Base-by-base conservation (phyloP, 345 rosid species). In the Populus alba region DNA sequence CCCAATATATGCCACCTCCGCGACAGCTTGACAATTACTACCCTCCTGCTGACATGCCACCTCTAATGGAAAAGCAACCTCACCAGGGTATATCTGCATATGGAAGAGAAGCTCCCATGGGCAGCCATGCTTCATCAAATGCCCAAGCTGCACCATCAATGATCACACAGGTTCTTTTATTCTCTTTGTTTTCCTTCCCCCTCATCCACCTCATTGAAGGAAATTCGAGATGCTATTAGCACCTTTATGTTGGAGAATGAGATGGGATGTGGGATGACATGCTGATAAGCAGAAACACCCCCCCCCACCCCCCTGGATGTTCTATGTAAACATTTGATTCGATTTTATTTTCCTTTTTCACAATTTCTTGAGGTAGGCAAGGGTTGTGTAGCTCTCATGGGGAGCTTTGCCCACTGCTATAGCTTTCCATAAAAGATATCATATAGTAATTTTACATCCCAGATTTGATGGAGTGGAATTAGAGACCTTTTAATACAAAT, bases 11-110 rank as follows among this genome's bases (percentile, higher is more conserved):
- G 92, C 98, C 94, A 37, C 97, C 95, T 76, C 89, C 94, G 0
- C 87, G 98, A 76, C 97, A 92, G 75, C 82, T 73, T 80, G 99
- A 94, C 81, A 91, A 70, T 80, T 94, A 91, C 85, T 97, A 91
- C 37, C 37, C 37, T 82, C 92, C 92, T 78, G 88, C 93, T 63
- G 98, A 94, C 69, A 75, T 92, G 90, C 95, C 90, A 8, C 92
- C 91, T 77, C 91, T 92, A 51, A 85, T 94, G 88, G 99, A 97
- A 81, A 92, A 92, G 85, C 98, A 92, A 79, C 93, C 94, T 66
- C 99, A 97, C 79, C 98, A 94, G 80, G 98, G 98, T 68, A 94
- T 94, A 75, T 94, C 98, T 83, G 92, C 94, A 9, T 94, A 97
- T 82, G 99, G 98, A 82, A 91, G 98, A 86, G 97, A 97, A 85